phyloP scores from a whole-genome alignment of 345 rosid genomes.

The Boechera stricta region DNA sequence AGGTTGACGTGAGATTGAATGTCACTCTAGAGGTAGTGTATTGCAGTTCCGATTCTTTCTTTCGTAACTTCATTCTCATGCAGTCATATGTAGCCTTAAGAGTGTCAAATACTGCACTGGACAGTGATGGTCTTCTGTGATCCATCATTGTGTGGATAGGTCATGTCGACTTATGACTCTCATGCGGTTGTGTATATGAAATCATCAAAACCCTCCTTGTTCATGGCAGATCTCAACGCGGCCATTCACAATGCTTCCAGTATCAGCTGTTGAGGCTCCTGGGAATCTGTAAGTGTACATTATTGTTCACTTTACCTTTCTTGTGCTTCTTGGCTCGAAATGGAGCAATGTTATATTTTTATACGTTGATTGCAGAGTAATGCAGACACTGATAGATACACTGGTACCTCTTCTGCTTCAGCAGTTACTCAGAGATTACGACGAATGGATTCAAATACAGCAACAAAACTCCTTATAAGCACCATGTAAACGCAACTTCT shows the following conservation, averaged over 20 bases:
- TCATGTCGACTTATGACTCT: slow-evolving; percentile 4
- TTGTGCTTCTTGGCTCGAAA: background rate
- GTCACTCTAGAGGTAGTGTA: slow-evolving; percentile 70
- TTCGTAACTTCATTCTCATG: background rate
- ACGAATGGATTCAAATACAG: slow-evolving; percentile 60
- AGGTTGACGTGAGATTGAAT: slow-evolving; percentile 69
- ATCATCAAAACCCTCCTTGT: background rate
- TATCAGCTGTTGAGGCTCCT: slow-evolving; percentile 74
- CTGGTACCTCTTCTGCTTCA: slow-evolving; percentile 67
- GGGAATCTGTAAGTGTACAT: slow-evolving; percentile 72
- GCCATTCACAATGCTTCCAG: slow-evolving; percentile 74
- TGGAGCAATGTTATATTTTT: slow-evolving; percentile 2
- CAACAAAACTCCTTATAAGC: slow-evolving; percentile 20
- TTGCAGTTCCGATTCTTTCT: background rate
- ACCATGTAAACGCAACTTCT: background rate
- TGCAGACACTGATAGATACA: slow-evolving; percentile 81
- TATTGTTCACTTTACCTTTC: background rate
- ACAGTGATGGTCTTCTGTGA: slow-evolving; percentile 1
- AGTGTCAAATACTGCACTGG: slow-evolving; percentile 1
- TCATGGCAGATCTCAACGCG: slow-evolving; percentile 64
- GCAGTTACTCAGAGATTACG: slow-evolving; percentile 67
- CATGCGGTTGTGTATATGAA: background rate
- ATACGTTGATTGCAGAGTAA: slow-evolving; percentile 55
- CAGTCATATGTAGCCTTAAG: slow-evolving; percentile 11
- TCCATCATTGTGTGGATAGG: background rate